These are phyloP conservation scores for Uronychia binucleata DNA, from an alignment of 73 alveolate species.

Conservation along the genomic window DNA sequence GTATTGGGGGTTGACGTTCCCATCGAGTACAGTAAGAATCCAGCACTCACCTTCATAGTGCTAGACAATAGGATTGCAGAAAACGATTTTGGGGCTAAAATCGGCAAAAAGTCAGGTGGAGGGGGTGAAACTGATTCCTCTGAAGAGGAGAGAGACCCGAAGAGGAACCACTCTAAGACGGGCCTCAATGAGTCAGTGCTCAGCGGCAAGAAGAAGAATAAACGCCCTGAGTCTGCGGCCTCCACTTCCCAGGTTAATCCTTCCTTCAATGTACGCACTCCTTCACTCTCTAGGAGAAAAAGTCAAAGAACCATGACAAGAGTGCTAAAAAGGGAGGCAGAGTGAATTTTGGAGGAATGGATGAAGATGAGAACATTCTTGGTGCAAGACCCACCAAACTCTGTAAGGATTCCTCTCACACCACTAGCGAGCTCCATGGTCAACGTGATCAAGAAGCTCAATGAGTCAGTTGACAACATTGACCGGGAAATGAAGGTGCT, in stretches of 20 bases:
- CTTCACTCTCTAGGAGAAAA: not conserved
- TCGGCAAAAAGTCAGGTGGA: not conserved
- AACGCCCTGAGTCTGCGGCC: not conserved
- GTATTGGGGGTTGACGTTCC: conserved; percentile 73
- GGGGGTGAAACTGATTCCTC: conserved; percentile 1
- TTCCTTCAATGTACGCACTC: not conserved
- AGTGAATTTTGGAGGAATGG: not conserved
- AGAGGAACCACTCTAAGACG: too few relatives aligned
- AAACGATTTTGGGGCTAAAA: not conserved
- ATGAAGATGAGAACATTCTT: conserved; percentile 49
- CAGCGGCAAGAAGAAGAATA: not conserved
- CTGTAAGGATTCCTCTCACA: conserved; percentile 6
- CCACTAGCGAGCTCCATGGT: conserved; percentile 23
- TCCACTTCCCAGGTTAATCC: not conserved
- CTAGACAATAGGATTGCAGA: conserved; percentile 14
- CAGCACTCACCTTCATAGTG: not conserved
- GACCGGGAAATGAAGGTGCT: conserved; percentile 36
- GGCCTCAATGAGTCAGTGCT: not conserved
- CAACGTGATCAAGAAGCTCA: conserved; percentile 27
- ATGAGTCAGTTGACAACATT: conserved; percentile 20
- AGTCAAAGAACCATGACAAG: not conserved
- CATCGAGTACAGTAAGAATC: conserved; percentile 16
- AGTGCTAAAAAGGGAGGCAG: too few relatives aligned
- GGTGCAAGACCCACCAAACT: conserved; percentile 40
- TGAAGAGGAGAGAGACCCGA: not conserved